Percentiles rank a stretch among this genome's conserved stretches.
phyloP scores from a whole-genome alignment of 345 rosid genomes.

The Microcos paniculata region DNA sequence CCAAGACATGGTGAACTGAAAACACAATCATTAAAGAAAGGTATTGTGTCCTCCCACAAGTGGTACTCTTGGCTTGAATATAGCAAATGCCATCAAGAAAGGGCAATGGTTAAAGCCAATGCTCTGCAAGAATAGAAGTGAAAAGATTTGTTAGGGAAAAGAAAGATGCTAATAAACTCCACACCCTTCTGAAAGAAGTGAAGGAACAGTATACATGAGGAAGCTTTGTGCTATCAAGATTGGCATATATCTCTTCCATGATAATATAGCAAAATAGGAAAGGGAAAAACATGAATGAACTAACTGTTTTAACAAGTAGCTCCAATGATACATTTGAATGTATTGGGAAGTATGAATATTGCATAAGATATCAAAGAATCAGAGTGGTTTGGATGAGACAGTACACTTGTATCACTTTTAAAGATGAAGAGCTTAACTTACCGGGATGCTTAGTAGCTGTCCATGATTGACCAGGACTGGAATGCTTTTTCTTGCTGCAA shows the following conservation, averaged over 20 bases:
- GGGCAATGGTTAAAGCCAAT: conserved; percentile 71
- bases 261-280: neutral
- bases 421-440: conserved; percentile 32
- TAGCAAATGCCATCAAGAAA: conserved; percentile 47
- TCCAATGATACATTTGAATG: neutral
- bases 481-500: conserved; percentile 73
- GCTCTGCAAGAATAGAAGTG: conserved; percentile 44
- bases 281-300: too few species aligned
- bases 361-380: neutral
- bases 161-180: neutral
- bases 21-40: conserved; percentile 38
- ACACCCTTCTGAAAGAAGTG: neutral
- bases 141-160: neutral
- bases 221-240: neutral
- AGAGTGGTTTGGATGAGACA: neutral
- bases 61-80: conserved; percentile 75
- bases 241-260: neutral
- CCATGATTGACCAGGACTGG: conserved; percentile 66
- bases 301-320: neutral
- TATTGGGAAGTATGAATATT: neutral
- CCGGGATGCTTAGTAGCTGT: conserved; percentile 65
- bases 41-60: conserved; percentile 81
- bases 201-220: neutral
- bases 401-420: neutral
- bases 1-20: neutral